Evolutionary conservation across 306 rosid species (phyloP).

Genomic region (Pueraria montana): DNA sequence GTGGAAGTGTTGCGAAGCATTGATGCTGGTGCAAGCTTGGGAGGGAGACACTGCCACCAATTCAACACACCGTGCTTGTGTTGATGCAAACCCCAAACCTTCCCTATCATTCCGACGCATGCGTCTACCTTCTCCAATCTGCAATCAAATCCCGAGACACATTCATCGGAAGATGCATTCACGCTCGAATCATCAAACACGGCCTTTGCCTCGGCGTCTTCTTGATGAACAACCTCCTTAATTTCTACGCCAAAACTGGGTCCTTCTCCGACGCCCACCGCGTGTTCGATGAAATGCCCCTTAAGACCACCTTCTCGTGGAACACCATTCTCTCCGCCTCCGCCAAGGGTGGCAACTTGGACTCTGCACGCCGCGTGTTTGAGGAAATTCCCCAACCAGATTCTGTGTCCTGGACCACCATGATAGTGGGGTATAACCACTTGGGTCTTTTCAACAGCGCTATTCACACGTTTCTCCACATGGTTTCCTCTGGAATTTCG

Average conservation of each 20-base stretch:
- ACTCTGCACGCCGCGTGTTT: conserved; percentile 60
- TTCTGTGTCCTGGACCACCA: conserved; percentile 87
- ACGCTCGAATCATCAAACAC: conserved; percentile 72
- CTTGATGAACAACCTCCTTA: conserved; percentile 78
- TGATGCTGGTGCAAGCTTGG: too few species aligned
- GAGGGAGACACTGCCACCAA: background rate
- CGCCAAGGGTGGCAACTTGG: conserved; percentile 72
- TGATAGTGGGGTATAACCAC: conserved; percentile 79
- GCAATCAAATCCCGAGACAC: conserved; percentile 63
- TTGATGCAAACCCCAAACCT: conserved; percentile 56
- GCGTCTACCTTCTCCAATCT: conserved; percentile 67
- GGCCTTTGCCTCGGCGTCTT: conserved; percentile 72
- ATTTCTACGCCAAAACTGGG: conserved; percentile 63
- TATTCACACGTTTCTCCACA: conserved; percentile 61
- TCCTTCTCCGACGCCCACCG: conserved; percentile 61
- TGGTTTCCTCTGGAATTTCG: conserved; percentile 62
- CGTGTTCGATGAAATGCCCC: conserved; percentile 79
- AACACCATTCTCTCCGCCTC: conserved; percentile 77
- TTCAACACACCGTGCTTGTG: conserved; percentile 13
- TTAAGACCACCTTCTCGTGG: conserved; percentile 69
- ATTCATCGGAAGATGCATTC: conserved; percentile 64
- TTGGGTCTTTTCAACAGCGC: conserved; percentile 64
- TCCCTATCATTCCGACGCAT: conserved; percentile 55
- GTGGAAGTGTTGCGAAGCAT: too few species aligned
- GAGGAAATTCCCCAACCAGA: conserved; percentile 78